Base-by-base conservation (phyloP, 805 yeast genomes). In the Spathaspora hagerdaliae region DNA sequence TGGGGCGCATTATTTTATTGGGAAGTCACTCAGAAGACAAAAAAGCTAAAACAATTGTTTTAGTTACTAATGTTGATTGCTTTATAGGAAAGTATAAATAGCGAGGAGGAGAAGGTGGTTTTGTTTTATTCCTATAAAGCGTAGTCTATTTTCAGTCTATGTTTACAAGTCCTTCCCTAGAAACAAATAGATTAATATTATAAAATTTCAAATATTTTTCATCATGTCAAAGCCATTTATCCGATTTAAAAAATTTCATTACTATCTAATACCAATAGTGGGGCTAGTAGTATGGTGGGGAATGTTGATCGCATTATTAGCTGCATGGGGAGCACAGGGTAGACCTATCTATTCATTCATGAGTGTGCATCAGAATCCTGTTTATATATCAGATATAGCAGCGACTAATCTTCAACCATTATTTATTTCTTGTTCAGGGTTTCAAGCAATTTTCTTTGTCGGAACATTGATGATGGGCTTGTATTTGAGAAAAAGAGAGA, bases 341-440 rank as follows among this genome's bases (percentile, higher is more conserved):
- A 77, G 77, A 39, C 96, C 96, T 0, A 69, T 77, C 10, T 85
- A 87, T 58, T 60, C 70, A 45, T 82, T 81, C 51, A 76, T 81
- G 73, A 51, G 45, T 1, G 44, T 60, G 0, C 49, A 65, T 3
- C 80, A 73, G 51, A 56, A 65, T 32, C 78, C 83, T 34, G 83
- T 88, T 2, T 92, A 85, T 64, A 79, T 92, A 41, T 85, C 96
- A 3, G 87, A 91, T 57, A 78, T 91, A 42, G 97, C 92, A 3
- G 97, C 97, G 8, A 86, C 96, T 8, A 83, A 82, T 53, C 68
- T 89, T 41, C 86, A 90, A 60, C 96, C 96, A 1, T 64, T 91
- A 15, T 92, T 92, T 64, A 88, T 91, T 34, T 67, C 85, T 13
- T 83, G 96, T 55, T 73, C 87, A 1, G 87, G 83, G 0, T 74